A percentile compares a stretch with the other conserved stretches of the same genome.
Conservation (phyloP, 768 basidiomycete genomes). For the Rhodotorula graminis region DNA sequence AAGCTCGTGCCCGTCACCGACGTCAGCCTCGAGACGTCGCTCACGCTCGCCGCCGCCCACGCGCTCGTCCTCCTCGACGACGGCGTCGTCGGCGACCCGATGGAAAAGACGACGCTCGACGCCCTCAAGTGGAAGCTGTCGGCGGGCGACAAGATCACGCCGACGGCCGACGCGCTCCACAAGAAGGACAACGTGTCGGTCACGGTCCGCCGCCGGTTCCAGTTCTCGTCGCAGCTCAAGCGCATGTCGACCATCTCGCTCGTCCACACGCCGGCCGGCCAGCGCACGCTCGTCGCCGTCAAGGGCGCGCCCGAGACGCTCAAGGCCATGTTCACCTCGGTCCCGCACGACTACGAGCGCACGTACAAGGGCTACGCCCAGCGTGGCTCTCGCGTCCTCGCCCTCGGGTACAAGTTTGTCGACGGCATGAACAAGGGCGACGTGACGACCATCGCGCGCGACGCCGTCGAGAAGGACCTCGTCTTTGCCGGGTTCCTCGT, state of each 20-base stretch:
- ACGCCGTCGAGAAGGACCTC: slow-evolving; percentile 70
- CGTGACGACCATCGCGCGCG: slow-evolving; percentile 84
- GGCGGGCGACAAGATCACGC: slow-evolving; percentile 65
- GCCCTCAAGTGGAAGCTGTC: slow-evolving; percentile 79
- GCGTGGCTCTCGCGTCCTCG: slow-evolving; percentile 86
- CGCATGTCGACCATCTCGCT: slow-evolving; percentile 85
- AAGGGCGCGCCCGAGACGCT: slow-evolving; percentile 98
- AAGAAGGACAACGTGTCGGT: slow-evolving; percentile 50
- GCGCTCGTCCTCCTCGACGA: slow-evolving; percentile 92
- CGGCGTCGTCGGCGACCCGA: slow-evolving; percentile 93
- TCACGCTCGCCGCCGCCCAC: slow-evolving; percentile 88
- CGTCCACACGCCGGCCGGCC: slow-evolving; percentile 38
- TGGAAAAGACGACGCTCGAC: slow-evolving; percentile 95
- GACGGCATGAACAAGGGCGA: slow-evolving; percentile 65
- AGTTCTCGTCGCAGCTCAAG: slow-evolving; percentile 95
- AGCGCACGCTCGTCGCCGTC: slow-evolving; percentile 54
- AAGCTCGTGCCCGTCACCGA: slow-evolving; percentile 73
- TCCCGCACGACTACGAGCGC: slow-evolving; percentile 81
- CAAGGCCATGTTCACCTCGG: slow-evolving; percentile 68
- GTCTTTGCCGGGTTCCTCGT: slow-evolving; percentile 93
- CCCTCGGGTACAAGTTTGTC: slow-evolving; percentile 81
- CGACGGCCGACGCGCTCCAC: slow-evolving; percentile 52
- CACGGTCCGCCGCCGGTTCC: slow-evolving; percentile 82
- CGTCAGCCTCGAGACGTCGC: slow-evolving; percentile 68
- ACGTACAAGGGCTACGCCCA: slow-evolving; percentile 93